Evolutionary conservation across 805 yeast genomes (phyloP), one percentile per base, ranked within the genome.

Genomic region (Schwanniomyces vanrijiae): DNA sequence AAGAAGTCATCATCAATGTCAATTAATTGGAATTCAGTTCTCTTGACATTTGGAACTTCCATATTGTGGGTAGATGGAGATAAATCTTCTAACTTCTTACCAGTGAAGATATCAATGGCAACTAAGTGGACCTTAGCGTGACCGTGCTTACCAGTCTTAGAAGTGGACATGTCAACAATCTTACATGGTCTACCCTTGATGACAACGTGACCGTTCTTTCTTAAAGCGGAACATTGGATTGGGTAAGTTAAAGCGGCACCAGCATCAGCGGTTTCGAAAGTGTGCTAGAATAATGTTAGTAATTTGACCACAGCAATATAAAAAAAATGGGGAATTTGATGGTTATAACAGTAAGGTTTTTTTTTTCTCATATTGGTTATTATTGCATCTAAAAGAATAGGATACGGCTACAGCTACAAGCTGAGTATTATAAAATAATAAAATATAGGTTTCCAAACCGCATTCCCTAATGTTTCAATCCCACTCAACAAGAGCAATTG

Each of bases 131-230:
- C 99, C 86, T 94, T 94, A 76, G 99, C 99, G 94, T 94, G 99
- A 82, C 99, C 99, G 88, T 94, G 99, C 97, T 94, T 94, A 81
- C 99, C 99, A 66, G 99, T 94, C 88, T 94, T 94, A 70, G 99
- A 94, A 71, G 99, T 94, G 56, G 99, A 94, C 99, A 94, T 94
- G 77, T 94, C 99, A 68, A 94, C 96, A 77, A 94, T 94, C 86
- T 94, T 94, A 85, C 98, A 94, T 75, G 99, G 99, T 85, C 99
- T 95, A 70, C 89, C 82, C 84, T 94, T 94, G 82, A 92, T 94
- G 65, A 86, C 95, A 73, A 94, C 99, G 86, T 89, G 95, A 71
- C 99, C 99, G 83, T 84, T 88, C 95, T 94, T 94, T 86, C 99
- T 91, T 79, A 94, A 90, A 62, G 99, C 97, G 69, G 98, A 94